Evolutionary conservation across 768 basidiomycete genomes (phyloP), one percentile per base, ranked within the genome.

Genomic region (Mycena kentingensis): DNA sequence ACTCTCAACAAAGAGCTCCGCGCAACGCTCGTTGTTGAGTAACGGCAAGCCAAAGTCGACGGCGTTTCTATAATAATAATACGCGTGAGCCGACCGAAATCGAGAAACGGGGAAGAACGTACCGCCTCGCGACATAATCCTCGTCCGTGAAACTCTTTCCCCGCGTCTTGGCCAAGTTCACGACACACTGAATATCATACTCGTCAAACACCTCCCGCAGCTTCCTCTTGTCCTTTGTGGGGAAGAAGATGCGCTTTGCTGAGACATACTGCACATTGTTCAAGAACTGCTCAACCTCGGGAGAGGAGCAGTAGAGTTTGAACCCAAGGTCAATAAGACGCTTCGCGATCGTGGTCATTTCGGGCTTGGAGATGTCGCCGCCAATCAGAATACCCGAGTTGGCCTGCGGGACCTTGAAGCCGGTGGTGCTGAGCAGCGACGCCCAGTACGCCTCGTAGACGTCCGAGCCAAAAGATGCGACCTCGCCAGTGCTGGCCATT

Each of bases 401-500:
- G 19, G 84, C 81, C 48, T 78, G 80, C 19, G 97, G 97, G 46
- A 93, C 77, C 71, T 90, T 96, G 82, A 98, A 97, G 15, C 95
- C 95, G 25, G 93, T 99, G 7, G 91, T 94, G 57, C 91, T 93
- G 43, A 93, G 84, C n/a, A 97, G 76, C 2, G 96, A 87, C 2
- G 90, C 85, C 93, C 93, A 94, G 72, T 94, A 95, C 13, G 96
- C 97, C 71, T 99, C 97, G 58, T 95, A 85, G 39, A 98, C 78
- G 65, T 96, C 90, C 63, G 83, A 82, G 28, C 95, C 97, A 68
- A 98, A 99, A 60, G 90, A 86, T 12, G 97, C 97, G 25, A 99
- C 93, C 70, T 99, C 96, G 29, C 96, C 96, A 6, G 96, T 98
- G 65, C 91, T 94, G 3, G 95, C 94, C 96, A 98, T 98, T 77